Percentiles rank a stretch among this genome's conserved stretches.
These are phyloP conservation scores for Cyclocybe cylindracea DNA, from an alignment of 768 basidiomycete species.

Conservation along the genomic window DNA sequence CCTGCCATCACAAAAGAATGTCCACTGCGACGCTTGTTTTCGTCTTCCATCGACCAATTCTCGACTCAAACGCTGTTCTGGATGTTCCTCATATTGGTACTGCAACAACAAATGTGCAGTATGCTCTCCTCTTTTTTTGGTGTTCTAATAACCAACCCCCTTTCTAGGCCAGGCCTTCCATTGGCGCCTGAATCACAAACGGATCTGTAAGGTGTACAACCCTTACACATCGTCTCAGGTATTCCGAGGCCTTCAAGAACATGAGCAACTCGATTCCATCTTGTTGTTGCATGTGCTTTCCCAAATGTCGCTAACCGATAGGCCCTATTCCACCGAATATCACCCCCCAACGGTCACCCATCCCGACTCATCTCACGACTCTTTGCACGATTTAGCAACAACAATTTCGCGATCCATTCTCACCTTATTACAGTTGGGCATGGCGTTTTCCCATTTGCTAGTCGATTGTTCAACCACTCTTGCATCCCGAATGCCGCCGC, in stretches of 20 bases:
- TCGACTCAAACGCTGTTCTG: constrained; percentile 57
- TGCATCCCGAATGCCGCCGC: constrained; percentile 73
- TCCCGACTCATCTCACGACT: constrained; percentile 32
- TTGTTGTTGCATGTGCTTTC: constrained; percentile 66
- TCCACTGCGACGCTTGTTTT: constrained; percentile 69
- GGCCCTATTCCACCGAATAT: constrained; percentile 16
- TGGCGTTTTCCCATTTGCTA: constrained; percentile 76
- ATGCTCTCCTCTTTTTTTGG: constrained; percentile 2
- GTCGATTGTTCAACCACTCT: constrained; percentile 83
- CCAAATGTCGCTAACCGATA: constrained; percentile 27
- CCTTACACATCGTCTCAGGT: constrained; percentile 43
- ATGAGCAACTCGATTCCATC: constrained; percentile 62
- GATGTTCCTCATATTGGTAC: constrained; percentile 75
- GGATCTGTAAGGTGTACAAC: constrained; percentile 63
- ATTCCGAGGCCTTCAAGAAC: constrained; percentile 49
- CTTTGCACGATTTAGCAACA: constrained; percentile 72
- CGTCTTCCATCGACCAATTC: constrained; percentile 25
- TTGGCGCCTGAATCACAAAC: constrained; percentile 68
- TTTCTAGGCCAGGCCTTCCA: constrained; percentile 63
- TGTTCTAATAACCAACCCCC: constrained; percentile 2
- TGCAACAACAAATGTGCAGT: constrained; percentile 63
- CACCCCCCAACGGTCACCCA: constrained; percentile 10
- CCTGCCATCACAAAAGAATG: constrained; percentile 57
- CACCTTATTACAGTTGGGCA: constrained; percentile 71
- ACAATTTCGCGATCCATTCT: constrained; percentile 79